Conservation (phyloP, 305 asterid genomes). For the Nicotiana rustica region DNA sequence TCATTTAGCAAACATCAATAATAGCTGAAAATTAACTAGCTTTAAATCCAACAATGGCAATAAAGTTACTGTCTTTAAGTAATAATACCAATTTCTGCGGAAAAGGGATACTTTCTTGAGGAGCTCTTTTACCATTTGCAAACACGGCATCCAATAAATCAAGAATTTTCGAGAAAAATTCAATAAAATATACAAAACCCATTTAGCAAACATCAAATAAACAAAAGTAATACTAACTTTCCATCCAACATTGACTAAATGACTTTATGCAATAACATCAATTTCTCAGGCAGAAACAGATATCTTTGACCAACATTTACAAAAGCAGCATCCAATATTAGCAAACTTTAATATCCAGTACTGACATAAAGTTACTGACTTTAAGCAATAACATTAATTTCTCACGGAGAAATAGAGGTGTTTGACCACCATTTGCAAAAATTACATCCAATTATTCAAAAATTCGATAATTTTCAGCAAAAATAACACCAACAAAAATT, state of each 20-base stretch:
- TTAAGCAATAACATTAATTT: not conserved
- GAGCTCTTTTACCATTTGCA: not conserved
- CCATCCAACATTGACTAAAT: not conserved
- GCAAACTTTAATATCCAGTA: too few relatives aligned
- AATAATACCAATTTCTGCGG: not conserved
- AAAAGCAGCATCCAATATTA: too few relatives aligned
- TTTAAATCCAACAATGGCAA: not conserved
- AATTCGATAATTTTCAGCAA: not conserved
- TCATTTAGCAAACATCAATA: not conserved
- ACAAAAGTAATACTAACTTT: not conserved
- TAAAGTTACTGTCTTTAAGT: not conserved
- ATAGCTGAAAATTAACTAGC: not conserved
- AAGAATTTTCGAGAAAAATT: not conserved
- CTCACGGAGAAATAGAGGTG: not conserved
- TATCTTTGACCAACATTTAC: not conserved
- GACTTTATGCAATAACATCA: not conserved
- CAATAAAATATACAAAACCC: not conserved
- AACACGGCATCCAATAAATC: not conserved
- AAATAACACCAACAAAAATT: not conserved
- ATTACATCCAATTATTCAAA: not conserved
- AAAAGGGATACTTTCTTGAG: not conserved
- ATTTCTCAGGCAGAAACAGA: not conserved
- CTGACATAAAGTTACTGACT: not conserved
- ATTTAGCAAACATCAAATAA: not conserved
- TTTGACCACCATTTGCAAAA: not conserved